Evolutionary conservation across 495 filamentous ascomycete genomes (phyloP).

Genomic region (Penicillium flavigenum): DNA sequence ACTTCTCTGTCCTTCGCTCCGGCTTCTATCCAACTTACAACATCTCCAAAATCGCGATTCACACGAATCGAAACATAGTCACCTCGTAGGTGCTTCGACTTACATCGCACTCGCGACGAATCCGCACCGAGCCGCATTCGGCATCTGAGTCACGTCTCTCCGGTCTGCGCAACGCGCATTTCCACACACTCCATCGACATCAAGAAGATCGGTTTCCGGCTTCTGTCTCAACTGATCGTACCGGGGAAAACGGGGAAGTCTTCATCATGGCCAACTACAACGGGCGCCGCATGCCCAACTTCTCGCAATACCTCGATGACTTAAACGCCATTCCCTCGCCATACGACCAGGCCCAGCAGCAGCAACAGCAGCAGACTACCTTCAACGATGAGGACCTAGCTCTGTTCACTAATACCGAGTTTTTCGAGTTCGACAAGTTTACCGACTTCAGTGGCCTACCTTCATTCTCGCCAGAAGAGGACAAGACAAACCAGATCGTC

Average conservation of each 20-base stretch:
- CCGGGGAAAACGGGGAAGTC: not conserved
- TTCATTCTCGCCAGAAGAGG: slow-evolving; percentile 36
- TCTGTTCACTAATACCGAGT: slow-evolving; percentile 90
- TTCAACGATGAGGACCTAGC: slow-evolving; percentile 75
- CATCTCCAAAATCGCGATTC: not conserved
- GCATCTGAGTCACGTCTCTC: slow-evolving; percentile 21
- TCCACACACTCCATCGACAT: slow-evolving; percentile 6
- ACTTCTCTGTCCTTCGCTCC: slow-evolving; percentile 11
- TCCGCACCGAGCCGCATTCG: slow-evolving; percentile 24
- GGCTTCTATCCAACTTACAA: slow-evolving; percentile 7
- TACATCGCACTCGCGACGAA: slow-evolving; percentile 1
- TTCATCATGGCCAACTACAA: slow-evolving; percentile 64
- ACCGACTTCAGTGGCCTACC: slow-evolving; percentile 41
- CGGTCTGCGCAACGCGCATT: slow-evolving; percentile 13
- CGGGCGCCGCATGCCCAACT: slow-evolving; percentile 72
- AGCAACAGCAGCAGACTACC: slow-evolving; percentile 51
- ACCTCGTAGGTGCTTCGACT: not conserved
- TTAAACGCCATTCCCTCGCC: slow-evolving; percentile 74
- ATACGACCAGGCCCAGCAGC: slow-evolving; percentile 61
- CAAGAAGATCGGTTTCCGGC: slow-evolving; percentile 1
- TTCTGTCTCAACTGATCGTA: not conserved
- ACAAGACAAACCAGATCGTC: slow-evolving; percentile 25
- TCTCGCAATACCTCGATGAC: slow-evolving; percentile 84
- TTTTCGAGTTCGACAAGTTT: slow-evolving; percentile 81
- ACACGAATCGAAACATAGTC: not conserved